Evolutionary conservation across 768 basidiomycete species (phyloP), one percentile per base, ranked within the genome.

Genomic region (Hygrocybe punicea): DNA sequence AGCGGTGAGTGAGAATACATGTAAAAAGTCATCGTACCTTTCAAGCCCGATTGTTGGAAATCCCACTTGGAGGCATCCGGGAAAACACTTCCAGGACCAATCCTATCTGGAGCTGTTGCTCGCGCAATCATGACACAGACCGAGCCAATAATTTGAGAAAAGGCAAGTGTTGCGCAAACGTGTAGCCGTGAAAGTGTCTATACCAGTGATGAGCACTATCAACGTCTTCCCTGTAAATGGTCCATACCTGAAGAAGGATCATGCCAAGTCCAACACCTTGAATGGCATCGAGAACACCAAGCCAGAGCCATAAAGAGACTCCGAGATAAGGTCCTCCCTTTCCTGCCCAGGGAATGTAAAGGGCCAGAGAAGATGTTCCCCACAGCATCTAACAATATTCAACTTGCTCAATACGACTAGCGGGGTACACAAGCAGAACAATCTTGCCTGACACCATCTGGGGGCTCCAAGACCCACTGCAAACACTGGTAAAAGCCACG

Each of bases 261-360:
- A 94, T 87, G 56, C 92, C 93, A 47, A 97, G 78, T 25, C 94
- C 94, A 40, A 96, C 94, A 71, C 94, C 94, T 69, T 97, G 94
- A 36, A 97, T 79, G 34, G 94, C 93, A 69, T 94, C 94, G 42
- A 97, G 78, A 45, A 97, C 94, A 65, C 94, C 94, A 9, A 97
- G 81, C 94, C 94, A 97, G 42, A 97, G 77, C 94, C 94, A 97
- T 33, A 97, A 76, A 24, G 87, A 89, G 25, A 93, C 82, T 42
- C 92, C 92, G 55, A 96, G 84, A 68, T 95, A 97, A 21, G 93
- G 91, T 16, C 94, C 94, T 3, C 80, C 84, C 10, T 67, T 67
- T 10, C 94, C 93, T 2, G 89, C 94, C 94, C 94, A 97, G 4
- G 94, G 93, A 57, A 97, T 87, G 68, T 96, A 97, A 14, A 94